A percentile compares a stretch with the other conserved stretches of the same genome.
phyloP scores from a whole-genome alignment of 805 yeast genomes.

The Ogataea haglerorum region DNA sequence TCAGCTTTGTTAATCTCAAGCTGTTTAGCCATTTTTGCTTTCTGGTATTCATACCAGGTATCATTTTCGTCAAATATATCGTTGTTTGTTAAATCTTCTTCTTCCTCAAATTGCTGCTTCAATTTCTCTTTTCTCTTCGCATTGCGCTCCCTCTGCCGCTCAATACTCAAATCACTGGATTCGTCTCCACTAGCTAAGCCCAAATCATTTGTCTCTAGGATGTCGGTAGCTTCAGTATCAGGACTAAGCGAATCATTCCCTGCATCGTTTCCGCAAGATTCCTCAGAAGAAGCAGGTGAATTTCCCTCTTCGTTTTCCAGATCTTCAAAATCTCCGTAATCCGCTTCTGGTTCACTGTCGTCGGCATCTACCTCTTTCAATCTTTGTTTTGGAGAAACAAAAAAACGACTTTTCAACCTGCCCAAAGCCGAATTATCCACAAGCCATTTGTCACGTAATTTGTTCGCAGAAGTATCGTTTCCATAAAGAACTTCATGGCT shows the following conservation, averaged over 20 bases:
- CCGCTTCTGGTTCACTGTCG: slow-evolving; percentile 46
- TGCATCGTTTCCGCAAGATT: slow-evolving; percentile 21
- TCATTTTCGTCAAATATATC: slow-evolving; percentile 68
- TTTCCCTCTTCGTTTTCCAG: slow-evolving; percentile 30
- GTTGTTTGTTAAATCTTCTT: slow-evolving; percentile 68
- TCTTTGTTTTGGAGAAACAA: slow-evolving; percentile 49
- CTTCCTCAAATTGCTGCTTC: slow-evolving; percentile 86
- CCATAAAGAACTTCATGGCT: too few relatives aligned
- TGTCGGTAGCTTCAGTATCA: slow-evolving; percentile 41
- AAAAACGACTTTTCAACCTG: slow-evolving; percentile 44
- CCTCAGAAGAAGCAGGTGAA: slow-evolving; percentile 32
- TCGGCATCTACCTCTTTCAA: slow-evolving; percentile 31
- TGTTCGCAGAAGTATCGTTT: slow-evolving; percentile 24
- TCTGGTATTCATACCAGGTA: slow-evolving; percentile 97
- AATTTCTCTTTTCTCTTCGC: slow-evolving; percentile 88
- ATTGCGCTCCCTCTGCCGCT: slow-evolving; percentile 72
- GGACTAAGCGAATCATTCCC: slow-evolving; percentile 53
- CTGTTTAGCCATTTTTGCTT: slow-evolving; percentile 95
- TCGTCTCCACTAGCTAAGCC: slow-evolving; percentile 41
- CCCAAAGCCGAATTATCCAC: slow-evolving; percentile 36
- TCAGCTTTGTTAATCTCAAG: slow-evolving; percentile 87
- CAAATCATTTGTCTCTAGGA: slow-evolving; percentile 33
- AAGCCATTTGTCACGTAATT: slow-evolving; percentile 44
- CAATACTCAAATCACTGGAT: slow-evolving; percentile 45
- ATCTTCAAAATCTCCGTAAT: slow-evolving; percentile 43